These are phyloP conservation scores for Comarum palustre DNA, from an alignment of 306 rosid species.

Conservation along the genomic window DNA sequence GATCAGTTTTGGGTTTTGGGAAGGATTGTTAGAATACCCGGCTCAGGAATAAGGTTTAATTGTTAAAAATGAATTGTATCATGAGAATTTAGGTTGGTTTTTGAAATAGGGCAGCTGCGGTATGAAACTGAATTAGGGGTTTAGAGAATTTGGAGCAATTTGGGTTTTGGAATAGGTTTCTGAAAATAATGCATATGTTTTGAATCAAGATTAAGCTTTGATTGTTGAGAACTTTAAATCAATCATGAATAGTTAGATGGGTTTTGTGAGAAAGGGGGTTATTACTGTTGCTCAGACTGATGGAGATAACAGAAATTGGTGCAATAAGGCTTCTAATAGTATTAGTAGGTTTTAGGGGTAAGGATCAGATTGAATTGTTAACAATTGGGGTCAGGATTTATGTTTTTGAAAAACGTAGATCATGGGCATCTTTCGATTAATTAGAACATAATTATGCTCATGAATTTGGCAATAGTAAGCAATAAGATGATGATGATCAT, in stretches of 20 bases:
- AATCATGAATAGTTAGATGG: background rate
- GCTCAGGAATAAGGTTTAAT: conserved; percentile 6
- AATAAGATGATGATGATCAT: background rate
- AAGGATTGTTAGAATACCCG: background rate
- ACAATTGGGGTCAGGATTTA: conserved; percentile 1
- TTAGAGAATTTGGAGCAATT: background rate
- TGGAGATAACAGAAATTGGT: conserved; percentile 11
- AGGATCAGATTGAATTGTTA: background rate
- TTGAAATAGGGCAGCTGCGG: background rate
- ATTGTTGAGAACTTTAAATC: background rate
- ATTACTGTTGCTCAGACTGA: conserved; percentile 3
- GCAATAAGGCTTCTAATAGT: background rate
- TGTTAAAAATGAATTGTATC: conserved; percentile 13
- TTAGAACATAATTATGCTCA: background rate
- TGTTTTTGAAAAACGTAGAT: background rate
- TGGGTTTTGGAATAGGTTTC: background rate
- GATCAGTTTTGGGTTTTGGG: conserved; percentile 25
- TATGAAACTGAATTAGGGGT: background rate
- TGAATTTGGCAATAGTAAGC: background rate
- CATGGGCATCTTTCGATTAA: background rate
- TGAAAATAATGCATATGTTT: background rate
- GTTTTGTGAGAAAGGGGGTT: background rate
- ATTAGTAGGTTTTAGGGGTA: background rate
- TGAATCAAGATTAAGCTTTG: too few species aligned
- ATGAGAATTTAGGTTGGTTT: background rate